These are phyloP conservation scores for Cladosporium velox DNA, from an alignment of 2,329 filamentous ascomycete species.

Conservation along the genomic window DNA sequence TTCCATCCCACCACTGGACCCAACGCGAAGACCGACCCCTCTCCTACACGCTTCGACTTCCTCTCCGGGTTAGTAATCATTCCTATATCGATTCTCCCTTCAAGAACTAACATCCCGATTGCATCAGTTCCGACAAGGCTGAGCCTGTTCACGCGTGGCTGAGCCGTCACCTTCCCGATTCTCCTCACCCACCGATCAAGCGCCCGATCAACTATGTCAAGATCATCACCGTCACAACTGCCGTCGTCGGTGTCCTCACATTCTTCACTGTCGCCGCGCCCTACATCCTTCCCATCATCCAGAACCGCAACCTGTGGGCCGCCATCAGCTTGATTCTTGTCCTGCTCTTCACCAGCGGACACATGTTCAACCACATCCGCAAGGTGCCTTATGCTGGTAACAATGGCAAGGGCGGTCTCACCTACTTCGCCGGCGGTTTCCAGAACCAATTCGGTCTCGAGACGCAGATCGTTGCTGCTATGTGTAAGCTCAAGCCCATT, in stretches of 20 bases:
- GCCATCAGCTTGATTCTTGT: slow-evolving; percentile 85
- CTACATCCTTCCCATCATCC: slow-evolving; percentile 77
- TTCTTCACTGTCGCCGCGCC: slow-evolving; percentile 71
- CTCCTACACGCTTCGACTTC: slow-evolving; percentile 84
- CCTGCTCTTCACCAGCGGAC: slow-evolving; percentile 89
- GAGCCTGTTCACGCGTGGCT: slow-evolving; percentile 81
- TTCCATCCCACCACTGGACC: slow-evolving; percentile 85
- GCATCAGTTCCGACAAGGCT: slow-evolving; percentile 53
- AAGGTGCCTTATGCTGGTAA: slow-evolving; percentile 90
- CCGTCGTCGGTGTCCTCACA: slow-evolving; percentile 70
- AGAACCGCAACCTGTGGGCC: slow-evolving; percentile 93
- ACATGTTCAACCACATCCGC: slow-evolving; percentile 99
- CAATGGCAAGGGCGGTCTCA: slow-evolving; percentile 81
- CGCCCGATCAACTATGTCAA: slow-evolving; percentile 87
- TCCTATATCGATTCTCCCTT: not conserved
- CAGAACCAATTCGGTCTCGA: slow-evolving; percentile 92
- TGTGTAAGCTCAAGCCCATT: slow-evolving; percentile 69
- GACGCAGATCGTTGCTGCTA: slow-evolving; percentile 89
- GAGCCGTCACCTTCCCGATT: slow-evolving; percentile 70
- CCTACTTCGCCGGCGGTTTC: slow-evolving; percentile 88
- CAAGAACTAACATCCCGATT: slow-evolving; percentile 13
- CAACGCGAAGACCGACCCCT: slow-evolving; percentile 67
- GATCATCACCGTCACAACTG: slow-evolving; percentile 67
- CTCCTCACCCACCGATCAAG: slow-evolving; percentile 71
- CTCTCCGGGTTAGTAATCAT: slow-evolving; percentile 65